phyloP scores from a whole-genome alignment of 2,329 filamentous ascomycete species.

The Aspergillus neotritici region DNA sequence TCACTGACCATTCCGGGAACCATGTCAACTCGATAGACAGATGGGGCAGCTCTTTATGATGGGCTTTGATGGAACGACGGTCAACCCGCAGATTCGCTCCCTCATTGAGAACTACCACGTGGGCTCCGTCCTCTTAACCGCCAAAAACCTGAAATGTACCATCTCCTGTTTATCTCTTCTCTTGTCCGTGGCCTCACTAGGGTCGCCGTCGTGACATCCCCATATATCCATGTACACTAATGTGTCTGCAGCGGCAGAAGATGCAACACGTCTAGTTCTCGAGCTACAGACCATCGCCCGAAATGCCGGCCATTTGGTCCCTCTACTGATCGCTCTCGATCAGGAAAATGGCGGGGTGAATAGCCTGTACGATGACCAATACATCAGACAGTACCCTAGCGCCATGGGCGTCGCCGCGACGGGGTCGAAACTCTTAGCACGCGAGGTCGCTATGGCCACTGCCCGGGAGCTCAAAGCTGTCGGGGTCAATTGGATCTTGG shows the following conservation, averaged over 20 bases:
- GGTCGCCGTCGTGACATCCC: too few relatives aligned
- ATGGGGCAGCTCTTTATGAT: slow-evolving; percentile 60
- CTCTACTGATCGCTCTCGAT: slow-evolving; percentile 83
- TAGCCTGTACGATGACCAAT: slow-evolving; percentile 90
- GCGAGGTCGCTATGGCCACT: slow-evolving; percentile 86
- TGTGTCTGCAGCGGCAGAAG: slow-evolving; percentile 66
- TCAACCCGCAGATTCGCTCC: slow-evolving; percentile 57
- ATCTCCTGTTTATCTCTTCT: slow-evolving; percentile 4
- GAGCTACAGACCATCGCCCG: slow-evolving; percentile 90
- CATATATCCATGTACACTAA: slow-evolving; percentile 21
- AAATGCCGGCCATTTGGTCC: slow-evolving; percentile 81
- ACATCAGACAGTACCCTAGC: slow-evolving; percentile 92
- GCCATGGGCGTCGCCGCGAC: slow-evolving; percentile 96
- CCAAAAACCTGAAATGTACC: slow-evolving; percentile 62
- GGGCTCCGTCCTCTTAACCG: slow-evolving; percentile 69
- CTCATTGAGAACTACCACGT: slow-evolving; percentile 67
- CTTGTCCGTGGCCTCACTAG: not conserved
- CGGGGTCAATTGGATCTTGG: slow-evolving; percentile 92
- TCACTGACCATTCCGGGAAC: slow-evolving; percentile 47
- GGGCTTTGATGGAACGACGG: slow-evolving; percentile 61
- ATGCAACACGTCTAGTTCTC: slow-evolving; percentile 80
- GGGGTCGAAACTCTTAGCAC: slow-evolving; percentile 76
- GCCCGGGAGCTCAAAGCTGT: slow-evolving; percentile 88
- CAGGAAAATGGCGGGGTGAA: slow-evolving; percentile 99
- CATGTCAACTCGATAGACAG: slow-evolving; percentile 62